phyloP scores from a whole-genome alignment of 805 yeast species.

The Yamadazyma kitorensis region DNA sequence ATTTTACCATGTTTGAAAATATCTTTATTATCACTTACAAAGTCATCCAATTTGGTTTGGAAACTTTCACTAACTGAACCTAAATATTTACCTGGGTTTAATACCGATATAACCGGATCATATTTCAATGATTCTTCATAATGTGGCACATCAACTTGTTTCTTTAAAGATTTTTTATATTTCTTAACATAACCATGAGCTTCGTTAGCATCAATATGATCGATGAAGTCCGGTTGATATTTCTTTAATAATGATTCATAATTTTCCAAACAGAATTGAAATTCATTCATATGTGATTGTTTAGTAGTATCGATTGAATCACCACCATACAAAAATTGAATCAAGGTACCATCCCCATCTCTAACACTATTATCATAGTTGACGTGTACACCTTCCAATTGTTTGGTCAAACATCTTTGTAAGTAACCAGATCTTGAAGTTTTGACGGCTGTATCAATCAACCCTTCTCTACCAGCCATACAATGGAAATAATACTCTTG shows the following conservation, averaged over 20 bases:
- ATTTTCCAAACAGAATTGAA: conserved; percentile 89
- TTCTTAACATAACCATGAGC: conserved; percentile 83
- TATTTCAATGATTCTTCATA: conserved; percentile 61
- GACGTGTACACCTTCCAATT: conserved; percentile 93
- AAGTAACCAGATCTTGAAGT: conserved; percentile 97
- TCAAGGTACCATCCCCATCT: conserved; percentile 89
- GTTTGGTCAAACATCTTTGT: conserved; percentile 97
- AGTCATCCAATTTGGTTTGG: conserved; percentile 73
- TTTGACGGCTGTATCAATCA: conserved; percentile 98
- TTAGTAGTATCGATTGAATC: conserved; percentile 93
- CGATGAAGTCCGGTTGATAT: conserved; percentile 69
- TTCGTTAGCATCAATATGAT: conserved; percentile 69
- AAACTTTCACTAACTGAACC: conserved; percentile 93
- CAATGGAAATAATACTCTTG: conserved; percentile 99
- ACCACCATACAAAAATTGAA: conserved; percentile 97
- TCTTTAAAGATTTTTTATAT: conserved; percentile 66
- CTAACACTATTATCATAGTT: conserved; percentile 94
- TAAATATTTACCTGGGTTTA: conserved; percentile 83
- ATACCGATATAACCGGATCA: conserved; percentile 85
- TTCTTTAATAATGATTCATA: conserved; percentile 81
- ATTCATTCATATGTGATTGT: conserved; percentile 91
- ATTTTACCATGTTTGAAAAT: conserved; percentile 53
- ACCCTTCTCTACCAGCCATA: conserved; percentile 99
- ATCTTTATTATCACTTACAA: conserved; percentile 53
- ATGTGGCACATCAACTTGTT: conserved; percentile 61